Base-by-base conservation (phyloP, 192 early-diverging fungal species). In the Coemansia sp. region DNA sequence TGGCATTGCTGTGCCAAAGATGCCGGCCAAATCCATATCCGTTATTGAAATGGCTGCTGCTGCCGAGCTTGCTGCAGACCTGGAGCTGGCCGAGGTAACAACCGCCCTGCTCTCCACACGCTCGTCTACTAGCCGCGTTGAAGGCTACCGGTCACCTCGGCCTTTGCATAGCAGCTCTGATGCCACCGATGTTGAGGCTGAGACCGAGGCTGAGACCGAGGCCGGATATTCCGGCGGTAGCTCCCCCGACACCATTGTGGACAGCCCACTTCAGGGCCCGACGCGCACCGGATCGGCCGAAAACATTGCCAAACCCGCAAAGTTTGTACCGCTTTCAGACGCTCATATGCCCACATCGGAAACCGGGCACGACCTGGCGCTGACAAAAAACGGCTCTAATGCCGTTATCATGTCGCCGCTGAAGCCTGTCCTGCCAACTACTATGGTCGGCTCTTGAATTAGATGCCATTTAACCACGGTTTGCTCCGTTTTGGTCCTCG, bases 1-100 rank as follows among this genome's bases (percentile, higher is more conserved):
- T n/a, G n/a, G n/a, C n/a, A n/a, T n/a, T n/a, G 15, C 19, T 9
- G 9, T 18, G 27, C 4, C 28, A 5, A 47, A 33, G 18, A 27
- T 20, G 29, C 19, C 46, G 10, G 20, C 29, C 17, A 5, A 30
- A 9, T 22, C 30, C 4, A 3, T 47, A 8, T 46, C 54, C 13
- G 46, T 58, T 0, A 22, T 53, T 9, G 55, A 73, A 9, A 56
- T 73, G 45, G 50, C 58, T 4, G 46, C 58, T 3, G 58, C 70
- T 18, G 58, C 62, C 36, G 70, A 61, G 50, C 41, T 25, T 18
- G 55, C 50, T 28, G 70, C 54, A 20, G 55, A 65, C 26, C 30
- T 53, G 23, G 58, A 73, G 46, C 33, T 66, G 17, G 55, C 67
- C 34, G 55, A 58, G n/a, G 26, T 40, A 17, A 50, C 67, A 26